These are phyloP conservation scores for Ligustrum vulgare DNA, from an alignment of 257 asterid genomes.

Conservation along the genomic window DNA sequence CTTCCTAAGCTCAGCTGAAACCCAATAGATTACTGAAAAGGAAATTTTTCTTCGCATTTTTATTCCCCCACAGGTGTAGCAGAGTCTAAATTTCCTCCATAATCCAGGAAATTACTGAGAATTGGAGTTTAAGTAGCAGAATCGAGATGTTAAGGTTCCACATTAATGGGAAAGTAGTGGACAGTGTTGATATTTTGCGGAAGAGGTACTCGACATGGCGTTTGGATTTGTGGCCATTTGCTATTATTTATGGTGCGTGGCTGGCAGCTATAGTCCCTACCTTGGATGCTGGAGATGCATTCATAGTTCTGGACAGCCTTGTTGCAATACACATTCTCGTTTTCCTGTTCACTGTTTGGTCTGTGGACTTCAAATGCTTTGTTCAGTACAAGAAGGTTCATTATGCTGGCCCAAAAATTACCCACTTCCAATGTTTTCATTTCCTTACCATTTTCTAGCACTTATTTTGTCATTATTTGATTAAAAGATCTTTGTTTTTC, in stretches of 20 bases:
- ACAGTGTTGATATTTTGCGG: conserved; percentile 73
- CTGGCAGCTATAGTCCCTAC: conserved; percentile 66
- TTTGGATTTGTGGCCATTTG: conserved; percentile 84
- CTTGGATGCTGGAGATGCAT: conserved; percentile 79
- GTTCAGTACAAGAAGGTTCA: conserved; percentile 80
- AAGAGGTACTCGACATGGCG: conserved; percentile 91
- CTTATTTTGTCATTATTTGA: neutral
- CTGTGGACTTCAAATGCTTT: conserved; percentile 85
- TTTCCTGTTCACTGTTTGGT: conserved; percentile 91
- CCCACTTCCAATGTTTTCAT: neutral
- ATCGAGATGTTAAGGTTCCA: conserved; percentile 67
- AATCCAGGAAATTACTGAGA: conserved; percentile 25
- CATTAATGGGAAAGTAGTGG: conserved; percentile 98
- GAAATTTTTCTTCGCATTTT: neutral
- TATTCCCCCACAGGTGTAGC: neutral
- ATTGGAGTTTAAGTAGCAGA: conserved; percentile 24
- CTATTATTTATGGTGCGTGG: conserved; percentile 72
- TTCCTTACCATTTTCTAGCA: too few relatives aligned
- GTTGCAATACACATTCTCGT: conserved; percentile 62
- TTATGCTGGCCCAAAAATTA: neutral
- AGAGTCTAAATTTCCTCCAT: neutral
- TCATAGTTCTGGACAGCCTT: conserved; percentile 67
- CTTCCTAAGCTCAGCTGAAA: too few relatives aligned
- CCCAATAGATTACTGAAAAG: neutral
- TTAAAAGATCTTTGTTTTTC: conserved; percentile 2